Percentiles rank a stretch among this genome's conserved stretches.
Conservation (phyloP, 1,284 basidiomycete genomes). For the Pascua sp. region DNA sequence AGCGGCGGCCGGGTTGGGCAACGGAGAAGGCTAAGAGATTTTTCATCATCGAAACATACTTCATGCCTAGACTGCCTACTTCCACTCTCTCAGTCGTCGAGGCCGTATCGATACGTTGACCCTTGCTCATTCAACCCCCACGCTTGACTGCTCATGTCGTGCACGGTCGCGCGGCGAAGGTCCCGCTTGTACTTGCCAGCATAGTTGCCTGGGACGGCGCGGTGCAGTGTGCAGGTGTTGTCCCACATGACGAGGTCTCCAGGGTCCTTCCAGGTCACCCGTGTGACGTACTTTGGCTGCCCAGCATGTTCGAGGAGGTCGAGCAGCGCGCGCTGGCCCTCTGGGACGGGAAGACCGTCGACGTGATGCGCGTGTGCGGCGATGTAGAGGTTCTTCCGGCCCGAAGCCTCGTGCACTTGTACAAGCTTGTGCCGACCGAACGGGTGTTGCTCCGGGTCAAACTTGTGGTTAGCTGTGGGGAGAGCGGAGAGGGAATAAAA, state of each 20-base stretch:
- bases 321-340: constrained; percentile 19
- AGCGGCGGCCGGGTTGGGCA: too few relatives aligned
- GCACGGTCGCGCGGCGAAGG: constrained; percentile 22
- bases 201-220: constrained; percentile 14
- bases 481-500: too few relatives aligned
- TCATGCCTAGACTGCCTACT: too few relatives aligned
- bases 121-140: constrained; percentile 23
- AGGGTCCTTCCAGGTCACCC: constrained; percentile 12
- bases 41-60: too few relatives aligned
- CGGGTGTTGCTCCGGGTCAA: constrained; percentile 10
- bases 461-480: background rate
- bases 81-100: background rate
- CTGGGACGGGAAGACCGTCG: constrained; percentile 9
- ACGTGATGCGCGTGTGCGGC: constrained; percentile 21
- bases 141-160: constrained; percentile 18
- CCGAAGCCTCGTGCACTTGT: constrained; percentile 18
- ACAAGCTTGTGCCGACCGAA: constrained; percentile 25
- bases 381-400: constrained; percentile 25
- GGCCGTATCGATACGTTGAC: constrained; percentile 12
- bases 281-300: constrained; percentile 15
- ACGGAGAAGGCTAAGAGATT: too few relatives aligned
- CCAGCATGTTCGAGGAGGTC: constrained; percentile 13
- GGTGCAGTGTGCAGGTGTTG: constrained; percentile 20
- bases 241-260: constrained; percentile 25
- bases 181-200: constrained; percentile 23